phyloP scores from a whole-genome alignment of 2,329 filamentous ascomycete species.

The Nigrospora osmanthi region DNA sequence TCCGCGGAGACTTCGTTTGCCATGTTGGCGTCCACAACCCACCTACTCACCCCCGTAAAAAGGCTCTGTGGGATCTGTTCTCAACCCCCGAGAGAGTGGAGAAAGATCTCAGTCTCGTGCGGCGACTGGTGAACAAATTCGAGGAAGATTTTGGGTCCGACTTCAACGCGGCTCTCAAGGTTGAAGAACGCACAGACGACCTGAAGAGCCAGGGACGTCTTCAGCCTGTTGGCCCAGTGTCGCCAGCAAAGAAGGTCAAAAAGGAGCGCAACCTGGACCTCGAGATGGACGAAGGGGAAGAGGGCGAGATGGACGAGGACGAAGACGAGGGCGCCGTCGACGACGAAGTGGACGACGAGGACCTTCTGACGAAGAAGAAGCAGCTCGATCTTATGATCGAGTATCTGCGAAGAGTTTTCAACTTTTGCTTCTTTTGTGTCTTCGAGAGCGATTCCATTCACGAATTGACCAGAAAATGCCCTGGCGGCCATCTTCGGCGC shows the following conservation, averaged over 20 bases:
- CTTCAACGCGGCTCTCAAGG: constrained; percentile 69
- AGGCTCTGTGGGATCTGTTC: constrained; percentile 94
- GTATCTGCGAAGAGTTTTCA: constrained; percentile 92
- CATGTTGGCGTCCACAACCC: constrained; percentile 95
- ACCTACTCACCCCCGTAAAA: constrained; percentile 78
- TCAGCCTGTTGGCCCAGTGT: constrained; percentile 52
- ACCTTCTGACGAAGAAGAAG: constrained; percentile 89
- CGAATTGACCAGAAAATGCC: constrained; percentile 90
- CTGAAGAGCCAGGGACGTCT: constrained; percentile 69
- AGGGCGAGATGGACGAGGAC: constrained; percentile 65
- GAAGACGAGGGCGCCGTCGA: constrained; percentile 73
- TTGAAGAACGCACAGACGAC: constrained; percentile 82
- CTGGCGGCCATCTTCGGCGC: constrained; percentile 90
- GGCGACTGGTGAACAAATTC: constrained; percentile 74
- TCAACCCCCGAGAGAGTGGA: constrained; percentile 90
- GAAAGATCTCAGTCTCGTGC: constrained; percentile 77
- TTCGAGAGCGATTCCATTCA: constrained; percentile 98
- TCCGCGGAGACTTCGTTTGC: constrained; percentile 91
- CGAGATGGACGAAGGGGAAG: constrained; percentile 56
- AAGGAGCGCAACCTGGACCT: constrained; percentile 52
- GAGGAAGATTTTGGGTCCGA: constrained; percentile 75
- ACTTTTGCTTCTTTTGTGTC: constrained; percentile 99
- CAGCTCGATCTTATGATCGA: constrained; percentile 92
- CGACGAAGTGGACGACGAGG: constrained; percentile 84
- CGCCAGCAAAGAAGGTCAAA: constrained; percentile 52